A percentile compares a stretch with the other conserved stretches of the same genome.
Conservation (phyloP, 192 early-diverging fungal species). For the Coemansia sp. region DNA sequence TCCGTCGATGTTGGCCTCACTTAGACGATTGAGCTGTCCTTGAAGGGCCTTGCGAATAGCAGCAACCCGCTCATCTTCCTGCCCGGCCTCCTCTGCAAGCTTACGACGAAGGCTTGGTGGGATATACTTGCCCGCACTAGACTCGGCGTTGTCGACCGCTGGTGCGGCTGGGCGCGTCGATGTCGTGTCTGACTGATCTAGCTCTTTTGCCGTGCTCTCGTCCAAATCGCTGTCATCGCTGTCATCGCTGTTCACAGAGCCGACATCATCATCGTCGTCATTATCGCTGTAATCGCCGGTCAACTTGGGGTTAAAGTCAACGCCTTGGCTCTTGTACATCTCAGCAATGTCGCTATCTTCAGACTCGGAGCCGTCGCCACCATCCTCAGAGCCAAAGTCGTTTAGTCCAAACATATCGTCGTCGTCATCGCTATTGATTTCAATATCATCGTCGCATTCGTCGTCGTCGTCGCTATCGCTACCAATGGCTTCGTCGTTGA, state of each 20-base stretch:
- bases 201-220: background rate
- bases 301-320: conserved; percentile 33
- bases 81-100: conserved; percentile 56
- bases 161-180: background rate
- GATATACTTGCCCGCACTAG: conserved; percentile 69
- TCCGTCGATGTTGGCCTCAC: conserved; percentile 89
- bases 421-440: conserved; percentile 4
- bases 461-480: background rate
- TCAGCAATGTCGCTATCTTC: conserved; percentile 56
- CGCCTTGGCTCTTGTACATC: conserved; percentile 30
- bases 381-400: conserved; percentile 26
- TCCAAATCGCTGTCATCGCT: conserved; percentile 13
- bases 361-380: conserved; percentile 25
- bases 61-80: conserved; percentile 65
- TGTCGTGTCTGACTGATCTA: background rate
- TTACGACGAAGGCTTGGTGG: conserved; percentile 84
- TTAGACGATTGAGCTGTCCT: conserved; percentile 86
- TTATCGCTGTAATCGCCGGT: conserved; percentile 23
- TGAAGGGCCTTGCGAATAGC: conserved; percentile 81
- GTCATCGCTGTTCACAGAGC: conserved; percentile 16
- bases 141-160: background rate
- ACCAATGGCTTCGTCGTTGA: background rate
- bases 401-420: conserved; percentile 44
- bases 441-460: background rate
- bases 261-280: conserved; percentile 4